Evolutionary conservation across 352 stramenopile genomes (phyloP).

Genomic region (Globisporangium paroecandrum): DNA sequence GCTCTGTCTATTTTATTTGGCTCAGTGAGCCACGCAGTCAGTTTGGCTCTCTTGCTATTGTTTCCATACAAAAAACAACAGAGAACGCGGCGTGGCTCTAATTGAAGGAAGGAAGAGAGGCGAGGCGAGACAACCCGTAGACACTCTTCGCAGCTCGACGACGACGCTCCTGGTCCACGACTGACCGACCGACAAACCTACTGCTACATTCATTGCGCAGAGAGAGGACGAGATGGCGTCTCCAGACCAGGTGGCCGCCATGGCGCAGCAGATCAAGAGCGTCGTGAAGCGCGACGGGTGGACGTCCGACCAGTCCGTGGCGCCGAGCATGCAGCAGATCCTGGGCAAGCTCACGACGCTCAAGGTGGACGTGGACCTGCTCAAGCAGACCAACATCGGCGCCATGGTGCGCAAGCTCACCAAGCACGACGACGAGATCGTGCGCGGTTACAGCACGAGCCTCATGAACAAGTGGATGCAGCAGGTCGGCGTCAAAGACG

Average conservation of each 20-base stretch:
- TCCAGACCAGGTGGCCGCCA: conserved; percentile 50
- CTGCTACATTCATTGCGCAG: not conserved
- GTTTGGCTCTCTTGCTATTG: not conserved
- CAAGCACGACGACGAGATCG: conserved; percentile 81
- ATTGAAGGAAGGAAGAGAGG: not conserved
- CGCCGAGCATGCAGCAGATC: conserved; percentile 60
- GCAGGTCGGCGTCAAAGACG: conserved; percentile 48
- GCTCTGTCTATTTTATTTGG: conserved; percentile 10
- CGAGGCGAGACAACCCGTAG: conserved; percentile 1
- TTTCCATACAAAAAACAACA: conserved; percentile 14
- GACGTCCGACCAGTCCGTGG: conserved; percentile 54
- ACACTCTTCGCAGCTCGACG: not conserved
- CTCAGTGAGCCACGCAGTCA: conserved; percentile 1
- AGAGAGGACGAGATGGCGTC: conserved; percentile 29
- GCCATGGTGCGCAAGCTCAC: conserved; percentile 81
- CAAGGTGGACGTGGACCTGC: conserved; percentile 68
- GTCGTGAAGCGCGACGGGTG: conserved; percentile 63
- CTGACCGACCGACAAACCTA: not conserved
- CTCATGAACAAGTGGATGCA: conserved; percentile 84
- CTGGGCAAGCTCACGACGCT: conserved; percentile 74
- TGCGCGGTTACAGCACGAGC: conserved; percentile 75
- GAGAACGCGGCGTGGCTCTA: not conserved
- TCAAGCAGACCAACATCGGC: conserved; percentile 77
- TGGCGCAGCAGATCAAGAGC: conserved; percentile 70
- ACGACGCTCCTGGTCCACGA: not conserved